Evolutionary conservation across 2,329 filamentous ascomycete species (phyloP), one percentile per base, ranked within the genome.

Genomic region (Teratosphaeria viscida): DNA sequence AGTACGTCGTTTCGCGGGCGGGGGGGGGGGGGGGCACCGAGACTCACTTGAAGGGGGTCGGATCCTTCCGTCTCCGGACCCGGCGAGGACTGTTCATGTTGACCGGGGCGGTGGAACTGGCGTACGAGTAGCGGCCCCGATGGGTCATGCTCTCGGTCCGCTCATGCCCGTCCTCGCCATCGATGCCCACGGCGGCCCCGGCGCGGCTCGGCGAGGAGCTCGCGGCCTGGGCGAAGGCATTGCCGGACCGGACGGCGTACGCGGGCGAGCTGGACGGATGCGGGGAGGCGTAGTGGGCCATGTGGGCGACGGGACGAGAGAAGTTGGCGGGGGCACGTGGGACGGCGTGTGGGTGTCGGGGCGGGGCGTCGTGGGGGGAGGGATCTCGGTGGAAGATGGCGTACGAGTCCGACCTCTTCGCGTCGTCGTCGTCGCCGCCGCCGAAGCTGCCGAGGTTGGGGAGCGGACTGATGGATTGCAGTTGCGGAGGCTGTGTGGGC

Each of bases 41-140:
- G 29, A 83, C 91, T 83, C 80, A 97, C 92, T 99, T 99, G 83
- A 97, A 96, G 0, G 94, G 91, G 11, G 92, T 96, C 8, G 94
- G 94, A 71, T 99, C 94, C 80, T 96, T 97, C 78, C 94, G 87
- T 79, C 92, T 88, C 68, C 94, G 86, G 66, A 97, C 87, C 72
- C 92, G 86, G 66, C 94, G 86, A 64, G 94, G 92, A 74, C 88
- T 96, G 78, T 96, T 96, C 77, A 96, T 85, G 61, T 90, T 88
- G 79, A 90, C 96, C 66, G 92, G 84, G 58, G 89, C 10, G 88
- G 89, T 95, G 77, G 89, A 95, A 60, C 91, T 90, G 75, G 92
- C 91, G 76, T 96, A 97, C 78, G 92, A 96, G 77, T 95, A 96
- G 65, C 94, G 88, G 62, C 92, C 91, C 67, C 94, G 90, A 75